Base-by-base conservation (phyloP, 2,329 filamentous ascomycete genomes). In the Sarocladium brachiariae region DNA sequence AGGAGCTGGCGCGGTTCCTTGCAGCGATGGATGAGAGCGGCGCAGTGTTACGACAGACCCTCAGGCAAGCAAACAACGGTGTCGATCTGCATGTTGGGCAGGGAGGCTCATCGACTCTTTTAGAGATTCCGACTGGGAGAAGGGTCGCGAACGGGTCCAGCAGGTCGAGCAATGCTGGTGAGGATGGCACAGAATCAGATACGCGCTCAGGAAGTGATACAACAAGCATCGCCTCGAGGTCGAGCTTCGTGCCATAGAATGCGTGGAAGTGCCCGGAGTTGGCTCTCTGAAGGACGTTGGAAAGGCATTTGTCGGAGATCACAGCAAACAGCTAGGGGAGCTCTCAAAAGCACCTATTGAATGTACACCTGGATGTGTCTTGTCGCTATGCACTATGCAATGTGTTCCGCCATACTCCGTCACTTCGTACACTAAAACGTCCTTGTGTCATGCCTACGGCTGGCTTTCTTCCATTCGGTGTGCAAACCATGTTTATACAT, bases 1-100 rank as follows among this genome's bases (percentile, higher is more conserved):
- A 90, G 59, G 93, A 99, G 65, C 76, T 99, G 24, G 91, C 93
- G 10, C 77, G 92, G n/a, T 99, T 99, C 67, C 71, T 99, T 51
- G 90, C 95, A 43, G 92, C 92, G 4, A 82, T 99, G 60, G 93
- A 99, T 62, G 84, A 89, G 57, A 87, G 83, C 13, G 93, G 93
- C 0, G 82, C 85, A 57, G 92, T 88, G 39, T 73, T 99, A 46
- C 75, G 80, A 50, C 80, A 85, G 58, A 87, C 86, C 2, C 75
- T 95, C 65, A 78, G 81, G 57, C 73, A 81, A 66, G 78, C 83
- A 6, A 76, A 80, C 45, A 58, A 58, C 49, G 58, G 62, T 25
- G 57, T 70, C 25, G 62, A 61, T 50, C 65, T 70, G 37, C 66
- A 47, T 67, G 14, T 53, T 52, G 2, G 55, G 56, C 5, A 61